phyloP scores from a whole-genome alignment of 345 rosid species.

The Citrus hindsii region DNA sequence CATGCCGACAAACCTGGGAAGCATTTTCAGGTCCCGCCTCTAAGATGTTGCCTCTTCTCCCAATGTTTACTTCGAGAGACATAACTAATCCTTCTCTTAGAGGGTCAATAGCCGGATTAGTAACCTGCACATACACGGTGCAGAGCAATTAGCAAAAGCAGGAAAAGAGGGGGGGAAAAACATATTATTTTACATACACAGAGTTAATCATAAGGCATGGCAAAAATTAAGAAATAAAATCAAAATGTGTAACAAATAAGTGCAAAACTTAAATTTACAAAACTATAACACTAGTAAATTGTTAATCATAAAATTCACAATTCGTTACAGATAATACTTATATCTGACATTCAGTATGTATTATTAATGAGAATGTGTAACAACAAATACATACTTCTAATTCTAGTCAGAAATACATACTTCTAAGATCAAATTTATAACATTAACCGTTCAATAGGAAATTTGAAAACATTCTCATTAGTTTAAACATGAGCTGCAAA shows the following conservation, averaged over 20 bases:
- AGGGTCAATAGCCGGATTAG: conserved; percentile 99
- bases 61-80: conserved; percentile 96
- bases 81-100: conserved; percentile 96
- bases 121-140: conserved; percentile 51
- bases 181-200: not conserved
- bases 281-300: not conserved
- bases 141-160: conserved; percentile 8
- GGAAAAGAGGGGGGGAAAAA: not conserved
- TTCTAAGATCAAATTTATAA: not conserved
- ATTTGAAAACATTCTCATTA: not conserved
- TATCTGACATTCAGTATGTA: not conserved
- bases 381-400: too few species aligned
- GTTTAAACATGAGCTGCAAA: not conserved
- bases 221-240: not conserved
- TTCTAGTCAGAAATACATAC: not conserved
- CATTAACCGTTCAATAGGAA: not conserved
- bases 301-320: not conserved
- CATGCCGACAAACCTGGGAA: conserved; percentile 57
- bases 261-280: not conserved
- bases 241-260: not conserved
- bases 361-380: too few species aligned
- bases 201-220: not conserved
- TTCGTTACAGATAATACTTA: not conserved
- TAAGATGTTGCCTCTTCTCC: conserved; percentile 88
- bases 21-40: conserved; percentile 97